A percentile compares a stretch with the other conserved stretches of the same genome.
phyloP scores from a whole-genome alignment of 805 yeast genomes.

The Wickerhamomyces pijperi region DNA sequence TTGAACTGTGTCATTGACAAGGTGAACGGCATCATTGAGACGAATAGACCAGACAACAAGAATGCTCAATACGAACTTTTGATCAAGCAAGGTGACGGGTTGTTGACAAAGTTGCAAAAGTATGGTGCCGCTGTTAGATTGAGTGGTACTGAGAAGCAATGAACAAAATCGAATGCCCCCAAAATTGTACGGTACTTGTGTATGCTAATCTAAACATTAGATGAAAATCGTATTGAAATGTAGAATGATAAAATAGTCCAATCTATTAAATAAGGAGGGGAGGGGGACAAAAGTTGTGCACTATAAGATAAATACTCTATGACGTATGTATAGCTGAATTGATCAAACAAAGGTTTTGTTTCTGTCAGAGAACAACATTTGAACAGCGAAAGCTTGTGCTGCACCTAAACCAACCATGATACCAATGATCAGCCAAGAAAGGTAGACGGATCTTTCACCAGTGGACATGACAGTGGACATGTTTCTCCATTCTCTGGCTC shows the following conservation, averaged over 20 bases:
- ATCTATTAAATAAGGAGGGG: too few relatives aligned
- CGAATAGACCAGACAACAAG: slow-evolving; percentile 93
- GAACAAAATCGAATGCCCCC: slow-evolving; percentile 9
- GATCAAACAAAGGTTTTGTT: slow-evolving; percentile 26
- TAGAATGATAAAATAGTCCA: neutral
- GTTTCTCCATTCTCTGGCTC: slow-evolving; percentile 94
- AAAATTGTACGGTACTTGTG: too few relatives aligned
- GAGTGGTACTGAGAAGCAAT: slow-evolving; percentile 57
- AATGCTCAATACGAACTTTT: slow-evolving; percentile 84
- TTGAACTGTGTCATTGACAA: slow-evolving; percentile 92
- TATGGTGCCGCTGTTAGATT: slow-evolving; percentile 95
- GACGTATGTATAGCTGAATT: neutral
- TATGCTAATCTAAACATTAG: too few relatives aligned
- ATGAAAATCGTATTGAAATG: too few relatives aligned
- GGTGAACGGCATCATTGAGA: slow-evolving; percentile 90
- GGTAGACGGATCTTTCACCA: slow-evolving; percentile 66
- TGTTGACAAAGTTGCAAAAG: slow-evolving; percentile 89
- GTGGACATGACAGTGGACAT: slow-evolving; percentile 83
- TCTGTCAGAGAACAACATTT: slow-evolving; percentile 57
- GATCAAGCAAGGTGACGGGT: slow-evolving; percentile 84
- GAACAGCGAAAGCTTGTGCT: slow-evolving; percentile 72
- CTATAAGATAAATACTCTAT: neutral
- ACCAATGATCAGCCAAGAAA: slow-evolving; percentile 58
- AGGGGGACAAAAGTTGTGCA: too few relatives aligned
- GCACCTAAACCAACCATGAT: slow-evolving; percentile 70